Evolutionary conservation across 73 alveolate genomes (phyloP).

Genomic region (Urostyla sp.): DNA sequence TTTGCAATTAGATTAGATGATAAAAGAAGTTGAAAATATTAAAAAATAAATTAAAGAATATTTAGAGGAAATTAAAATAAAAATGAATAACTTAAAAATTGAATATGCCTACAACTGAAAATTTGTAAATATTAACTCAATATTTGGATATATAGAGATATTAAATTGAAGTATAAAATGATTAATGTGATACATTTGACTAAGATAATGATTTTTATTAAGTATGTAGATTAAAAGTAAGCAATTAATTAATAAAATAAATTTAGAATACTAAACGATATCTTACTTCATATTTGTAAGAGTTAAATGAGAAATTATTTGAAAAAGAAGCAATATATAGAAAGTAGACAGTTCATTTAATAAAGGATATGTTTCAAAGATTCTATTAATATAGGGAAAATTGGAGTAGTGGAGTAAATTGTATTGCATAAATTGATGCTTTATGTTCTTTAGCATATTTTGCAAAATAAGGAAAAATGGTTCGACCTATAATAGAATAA

Average conservation of each 20-base stretch:
- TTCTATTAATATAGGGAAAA: constrained; percentile 30
- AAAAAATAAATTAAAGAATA: constrained; percentile 35
- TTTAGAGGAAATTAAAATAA: neutral
- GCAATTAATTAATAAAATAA: neutral
- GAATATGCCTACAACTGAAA: constrained; percentile 27
- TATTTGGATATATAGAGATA: constrained; percentile 22
- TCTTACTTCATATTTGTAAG: neutral
- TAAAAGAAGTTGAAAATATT: constrained; percentile 25
- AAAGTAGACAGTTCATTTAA: neutral
- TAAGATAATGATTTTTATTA: neutral
- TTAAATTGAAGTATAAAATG: constrained; percentile 40
- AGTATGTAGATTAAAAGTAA: constrained; percentile 16
- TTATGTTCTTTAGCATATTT: constrained; percentile 45
- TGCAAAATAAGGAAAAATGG: constrained; percentile 10
- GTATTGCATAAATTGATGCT: constrained; percentile 65
- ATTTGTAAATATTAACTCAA: constrained; percentile 1
- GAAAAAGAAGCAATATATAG: neutral
- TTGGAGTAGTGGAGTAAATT: constrained; percentile 48
- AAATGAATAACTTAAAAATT: constrained; percentile 10
- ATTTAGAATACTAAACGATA: constrained; percentile 11
- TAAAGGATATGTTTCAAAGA: constrained; percentile 18
- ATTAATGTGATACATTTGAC: neutral
- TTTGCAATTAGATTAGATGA: constrained; percentile 47
- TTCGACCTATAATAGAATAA: constrained; percentile 1
- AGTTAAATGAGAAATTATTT: neutral